Conservation (phyloP, 257 asterid genomes). For the Capsicum rhomboideum region DNA sequence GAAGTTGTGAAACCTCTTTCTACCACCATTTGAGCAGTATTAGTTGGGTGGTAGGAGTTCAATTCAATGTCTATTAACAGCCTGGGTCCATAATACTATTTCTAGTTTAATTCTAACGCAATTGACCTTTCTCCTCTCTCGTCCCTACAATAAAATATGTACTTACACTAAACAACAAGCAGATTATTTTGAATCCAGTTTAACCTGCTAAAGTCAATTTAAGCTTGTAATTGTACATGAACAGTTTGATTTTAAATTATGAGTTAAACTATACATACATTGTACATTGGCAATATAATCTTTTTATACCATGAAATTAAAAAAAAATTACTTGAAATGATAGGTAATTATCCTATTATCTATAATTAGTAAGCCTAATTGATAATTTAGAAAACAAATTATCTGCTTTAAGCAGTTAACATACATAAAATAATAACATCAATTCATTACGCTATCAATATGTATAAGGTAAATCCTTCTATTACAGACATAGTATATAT, state of each 20-base stretch:
- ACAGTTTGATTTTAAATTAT: neutral
- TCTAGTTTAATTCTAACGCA: neutral
- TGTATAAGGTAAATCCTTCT: neutral
- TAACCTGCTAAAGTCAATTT: neutral
- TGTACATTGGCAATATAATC: neutral
- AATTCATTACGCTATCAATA: neutral
- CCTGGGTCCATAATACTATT: conserved; percentile 7
- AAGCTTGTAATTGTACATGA: neutral
- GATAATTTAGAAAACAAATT: neutral
- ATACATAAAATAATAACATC: neutral
- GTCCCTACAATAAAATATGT: neutral
- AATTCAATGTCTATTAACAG: neutral
- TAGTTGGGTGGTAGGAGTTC: conserved; percentile 5
- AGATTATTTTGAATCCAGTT: neutral
- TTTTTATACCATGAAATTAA: neutral
- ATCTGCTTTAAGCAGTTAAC: neutral
- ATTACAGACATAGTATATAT: no score
- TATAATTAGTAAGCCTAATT: neutral
- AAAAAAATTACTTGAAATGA: neutral
- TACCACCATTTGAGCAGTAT: neutral
- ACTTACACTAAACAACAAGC: neutral
- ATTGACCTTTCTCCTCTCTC: neutral
- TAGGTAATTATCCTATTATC: neutral
- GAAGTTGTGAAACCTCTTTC: neutral
- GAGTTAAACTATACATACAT: neutral